Percentiles rank a stretch among this genome's conserved stretches.
Evolutionary conservation across 352 stramenopile species (phyloP).

Genomic region (Pythium pyrilobum): DNA sequence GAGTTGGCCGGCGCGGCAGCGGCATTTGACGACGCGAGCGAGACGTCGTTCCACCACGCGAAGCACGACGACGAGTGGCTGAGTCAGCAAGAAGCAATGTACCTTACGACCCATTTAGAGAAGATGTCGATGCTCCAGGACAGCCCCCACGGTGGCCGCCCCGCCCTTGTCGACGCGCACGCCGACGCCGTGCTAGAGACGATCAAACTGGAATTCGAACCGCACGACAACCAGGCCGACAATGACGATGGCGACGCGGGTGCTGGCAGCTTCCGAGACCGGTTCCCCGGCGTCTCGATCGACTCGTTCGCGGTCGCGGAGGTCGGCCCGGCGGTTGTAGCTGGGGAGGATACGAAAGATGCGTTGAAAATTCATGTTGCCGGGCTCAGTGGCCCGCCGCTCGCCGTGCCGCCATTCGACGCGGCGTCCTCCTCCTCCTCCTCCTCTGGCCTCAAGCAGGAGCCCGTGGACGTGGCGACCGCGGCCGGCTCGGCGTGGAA

Average conservation of each 20-base stretch:
- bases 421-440: neutral
- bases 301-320: constrained; percentile 10
- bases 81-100: constrained; percentile 25
- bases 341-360: constrained; percentile 18
- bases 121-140: constrained; percentile 54
- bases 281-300: constrained; percentile 10
- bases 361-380: constrained; percentile 18
- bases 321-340: constrained; percentile 6
- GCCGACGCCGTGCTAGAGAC: neutral
- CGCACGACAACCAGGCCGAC: neutral
- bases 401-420: neutral
- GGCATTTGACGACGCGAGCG: constrained; percentile 2
- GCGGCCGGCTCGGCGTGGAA: constrained; percentile 3
- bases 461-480: neutral
- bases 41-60: neutral
- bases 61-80: constrained; percentile 14
- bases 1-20: constrained; percentile 5
- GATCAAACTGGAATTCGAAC: constrained; percentile 11
- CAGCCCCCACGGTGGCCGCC: neutral
- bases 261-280: neutral
- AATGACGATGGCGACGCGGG: constrained; percentile 3
- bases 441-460: constrained; percentile 11
- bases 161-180: neutral
- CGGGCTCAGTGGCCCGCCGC: constrained; percentile 1
- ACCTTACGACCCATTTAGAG: constrained; percentile 56